Evolutionary conservation across 1,284 basidiomycete species (phyloP).

Genomic region (Mycosarcoma maydis): DNA sequence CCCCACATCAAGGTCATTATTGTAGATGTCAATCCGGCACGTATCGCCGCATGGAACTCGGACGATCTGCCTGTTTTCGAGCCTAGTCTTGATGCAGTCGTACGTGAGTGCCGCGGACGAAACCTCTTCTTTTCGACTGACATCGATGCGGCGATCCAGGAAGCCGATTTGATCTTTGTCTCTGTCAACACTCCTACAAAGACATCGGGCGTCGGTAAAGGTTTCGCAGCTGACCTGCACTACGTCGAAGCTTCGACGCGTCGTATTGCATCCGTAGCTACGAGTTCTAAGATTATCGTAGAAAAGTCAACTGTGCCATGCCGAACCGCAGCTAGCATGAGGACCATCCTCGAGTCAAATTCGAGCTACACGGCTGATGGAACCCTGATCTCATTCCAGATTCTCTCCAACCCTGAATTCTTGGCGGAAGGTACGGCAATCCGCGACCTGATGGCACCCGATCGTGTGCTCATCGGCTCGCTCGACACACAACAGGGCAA

Average conservation of each 20-base stretch:
- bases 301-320: constrained; percentile 99
- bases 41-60: constrained; percentile 95
- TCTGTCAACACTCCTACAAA: constrained; percentile 98
- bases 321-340: constrained; percentile 97
- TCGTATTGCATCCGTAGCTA: constrained; percentile 90
- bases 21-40: constrained; percentile 93
- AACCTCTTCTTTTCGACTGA: constrained; percentile 98
- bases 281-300: constrained; percentile 94
- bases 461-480: constrained; percentile 96
- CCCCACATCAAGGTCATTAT: constrained; percentile 95
- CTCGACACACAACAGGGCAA: constrained; percentile 86
- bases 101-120: constrained; percentile 84
- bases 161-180: constrained; percentile 81
- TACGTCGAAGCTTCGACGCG: constrained; percentile 85
- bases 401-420: constrained; percentile 99
- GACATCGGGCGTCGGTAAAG: constrained; percentile 95
- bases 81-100: constrained; percentile 93
- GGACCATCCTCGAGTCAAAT: constrained; percentile 97
- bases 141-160: constrained; percentile 88
- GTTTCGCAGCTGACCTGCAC: constrained; percentile 90
- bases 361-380: constrained; percentile 71
- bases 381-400: constrained; percentile 90
- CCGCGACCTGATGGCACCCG: constrained; percentile 83
- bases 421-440: constrained; percentile 98
- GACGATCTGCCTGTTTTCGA: constrained; percentile 87